Conservation (phyloP, 208 protist species). For the Angomonas desouzai region DNA sequence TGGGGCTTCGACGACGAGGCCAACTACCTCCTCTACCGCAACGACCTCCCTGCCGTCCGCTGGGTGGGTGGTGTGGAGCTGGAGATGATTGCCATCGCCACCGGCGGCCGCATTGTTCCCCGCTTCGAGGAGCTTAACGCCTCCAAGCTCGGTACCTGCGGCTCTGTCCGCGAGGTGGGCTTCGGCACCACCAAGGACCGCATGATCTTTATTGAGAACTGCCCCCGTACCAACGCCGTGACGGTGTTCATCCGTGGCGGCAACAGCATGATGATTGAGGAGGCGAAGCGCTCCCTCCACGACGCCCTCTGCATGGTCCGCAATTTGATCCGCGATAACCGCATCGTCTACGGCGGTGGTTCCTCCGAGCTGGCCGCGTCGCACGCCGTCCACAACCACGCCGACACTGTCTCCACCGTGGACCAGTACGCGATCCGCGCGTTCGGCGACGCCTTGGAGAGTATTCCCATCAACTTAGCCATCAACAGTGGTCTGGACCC, state of each 20-base stretch:
- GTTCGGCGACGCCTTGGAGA: conserved; percentile 99
- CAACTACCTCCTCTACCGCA: conserved; percentile 99
- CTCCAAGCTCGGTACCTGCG: conserved; percentile 97
- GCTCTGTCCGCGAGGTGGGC: conserved; percentile 84
- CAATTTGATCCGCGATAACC: conserved; percentile 99
- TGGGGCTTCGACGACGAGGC: conserved; percentile 99
- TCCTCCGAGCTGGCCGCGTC: conserved; percentile 98
- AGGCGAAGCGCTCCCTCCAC: conserved; percentile 99
- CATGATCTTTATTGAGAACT: conserved; percentile 99
- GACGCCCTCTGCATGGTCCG: conserved; percentile 99
- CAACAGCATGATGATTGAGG: conserved; percentile 99
- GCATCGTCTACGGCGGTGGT: conserved; percentile 99
- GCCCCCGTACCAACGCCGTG: conserved; percentile 97
- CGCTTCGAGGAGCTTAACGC: conserved; percentile 98
- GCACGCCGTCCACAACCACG: conserved; percentile 89
- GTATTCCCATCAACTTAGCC: conserved; percentile 98
- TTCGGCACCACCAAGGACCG: conserved; percentile 98
- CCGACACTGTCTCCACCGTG: conserved; percentile 91
- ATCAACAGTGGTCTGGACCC: conserved; percentile 98
- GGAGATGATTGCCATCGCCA: conserved; percentile 99
- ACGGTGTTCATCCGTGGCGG: conserved; percentile 99
- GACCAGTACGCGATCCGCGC: conserved; percentile 99
- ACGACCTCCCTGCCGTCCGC: conserved; percentile 98
- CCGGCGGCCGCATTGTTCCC: conserved; percentile 98
- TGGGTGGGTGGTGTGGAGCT: conserved; percentile 99